Evolutionary conservation across 2,329 filamentous ascomycete genomes (phyloP), one percentile per base, ranked within the genome.

Genomic region (Fusarium haematococcum): DNA sequence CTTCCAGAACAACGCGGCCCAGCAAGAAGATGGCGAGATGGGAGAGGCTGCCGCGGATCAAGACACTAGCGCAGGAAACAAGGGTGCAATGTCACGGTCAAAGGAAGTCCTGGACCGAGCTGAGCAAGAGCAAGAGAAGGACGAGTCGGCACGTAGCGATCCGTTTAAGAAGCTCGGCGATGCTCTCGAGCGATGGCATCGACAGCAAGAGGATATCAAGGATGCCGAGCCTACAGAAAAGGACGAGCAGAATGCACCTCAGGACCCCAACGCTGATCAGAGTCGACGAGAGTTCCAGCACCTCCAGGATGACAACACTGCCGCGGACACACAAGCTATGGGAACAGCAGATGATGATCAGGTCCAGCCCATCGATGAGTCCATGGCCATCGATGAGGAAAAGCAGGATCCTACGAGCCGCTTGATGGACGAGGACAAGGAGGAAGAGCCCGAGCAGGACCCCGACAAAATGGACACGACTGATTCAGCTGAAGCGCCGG

Each of bases 161-260:
- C 94, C 95, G 1, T 98, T 98, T 88, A 97, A 97, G 85, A 97
- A 98, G 80, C 90, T 99, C 33, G 97, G 97, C 25, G 95, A 99
- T 84, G 93, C 95, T 7, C 87, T 99, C 35, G 95, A 98, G 81
- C 91, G 93, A 77, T 99, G 95, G 94, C 95, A 98, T 82, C 91
- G 94, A 68, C 94, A 95, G 79, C 94, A 97, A 78, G 91, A 90
- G 56, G 93, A 98, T 71, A 98, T 99, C 77, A 86, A 89, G 80
- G 88, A 93, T 67, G 80, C 83, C 6, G 78, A 80, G 20, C 84
- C 89, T 2, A 86, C 90, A 63, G 80, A 84, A 14, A 75, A 77
- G 18, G 71, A 75, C 16, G 75, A 78, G 16, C 69, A 76, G 52
- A 73, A 79, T 3, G 84, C 89, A 59, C 84, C 88, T 41, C 84